Evolutionary conservation across 169 alveolate species (phyloP).

Genomic region (Eimeria maxima): DNA sequence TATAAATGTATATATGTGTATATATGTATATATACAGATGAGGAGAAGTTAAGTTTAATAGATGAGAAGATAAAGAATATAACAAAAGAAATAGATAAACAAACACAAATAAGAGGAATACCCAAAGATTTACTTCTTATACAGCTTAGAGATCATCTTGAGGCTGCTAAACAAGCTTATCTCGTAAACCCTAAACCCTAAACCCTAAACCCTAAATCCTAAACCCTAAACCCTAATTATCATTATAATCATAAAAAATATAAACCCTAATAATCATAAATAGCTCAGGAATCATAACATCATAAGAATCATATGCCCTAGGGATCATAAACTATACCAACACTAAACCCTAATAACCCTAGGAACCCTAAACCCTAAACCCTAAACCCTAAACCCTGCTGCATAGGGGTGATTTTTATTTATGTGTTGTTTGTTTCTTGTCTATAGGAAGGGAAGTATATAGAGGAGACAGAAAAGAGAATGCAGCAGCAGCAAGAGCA

Average conservation of each 20-base stretch:
- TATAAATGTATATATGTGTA: too few species aligned
- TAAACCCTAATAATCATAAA: too few species aligned
- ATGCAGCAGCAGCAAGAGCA: slow-evolving; percentile 40
- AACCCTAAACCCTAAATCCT: slow-evolving; percentile 31
- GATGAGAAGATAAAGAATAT: slow-evolving; percentile 90
- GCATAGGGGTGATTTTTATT: not conserved
- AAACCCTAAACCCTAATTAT: not conserved
- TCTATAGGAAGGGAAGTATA: slow-evolving; percentile 17
- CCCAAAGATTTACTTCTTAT: slow-evolving; percentile 87
- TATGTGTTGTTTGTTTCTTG: not conserved
- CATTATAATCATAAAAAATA: too few species aligned
- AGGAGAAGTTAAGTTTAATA: slow-evolving; percentile 89
- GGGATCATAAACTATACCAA: too few species aligned
- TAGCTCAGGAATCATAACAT: too few species aligned
- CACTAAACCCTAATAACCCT: too few species aligned
- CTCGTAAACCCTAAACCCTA: slow-evolving; percentile 83
- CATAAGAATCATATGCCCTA: too few species aligned
- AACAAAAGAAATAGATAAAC: slow-evolving; percentile 89
- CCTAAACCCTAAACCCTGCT: too few species aligned
- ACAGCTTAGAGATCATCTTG: slow-evolving; percentile 91
- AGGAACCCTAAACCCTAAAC: not conserved
- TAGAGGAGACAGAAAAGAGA: not conserved
- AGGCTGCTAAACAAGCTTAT: slow-evolving; percentile 92
- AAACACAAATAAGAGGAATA: slow-evolving; percentile 88
- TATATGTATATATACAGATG: slow-evolving; percentile 80